Percentiles rank a stretch among this genome's conserved stretches.
These are phyloP conservation scores for Clarireedia monteithiana DNA, from an alignment of 2,329 filamentous ascomycete species.

Conservation along the genomic window DNA sequence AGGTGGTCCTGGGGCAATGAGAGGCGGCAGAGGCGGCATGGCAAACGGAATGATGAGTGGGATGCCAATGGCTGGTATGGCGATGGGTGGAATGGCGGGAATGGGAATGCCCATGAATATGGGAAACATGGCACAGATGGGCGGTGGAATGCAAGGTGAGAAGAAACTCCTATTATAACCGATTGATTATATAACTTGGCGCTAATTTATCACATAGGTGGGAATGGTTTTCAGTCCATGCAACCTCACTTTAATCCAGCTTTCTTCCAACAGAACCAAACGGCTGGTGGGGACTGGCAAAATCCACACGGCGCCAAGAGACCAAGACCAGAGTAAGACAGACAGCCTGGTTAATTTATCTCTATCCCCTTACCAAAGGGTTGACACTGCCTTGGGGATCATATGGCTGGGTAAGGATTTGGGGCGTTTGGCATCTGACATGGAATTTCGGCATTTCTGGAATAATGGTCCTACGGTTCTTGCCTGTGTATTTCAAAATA, in stretches of 20 bases:
- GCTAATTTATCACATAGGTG: slow-evolving; percentile 18
- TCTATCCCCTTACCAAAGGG: not conserved
- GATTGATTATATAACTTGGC: not conserved
- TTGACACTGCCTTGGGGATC: not conserved
- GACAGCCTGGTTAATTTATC: not conserved
- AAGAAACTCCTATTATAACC: slow-evolving; percentile 3
- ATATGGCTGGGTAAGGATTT: not conserved
- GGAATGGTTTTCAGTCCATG: slow-evolving; percentile 57
- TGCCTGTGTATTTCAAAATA: slow-evolving; percentile 8
- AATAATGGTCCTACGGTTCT: slow-evolving; percentile 8
- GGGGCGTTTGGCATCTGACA: slow-evolving; percentile 5
- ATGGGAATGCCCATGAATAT: slow-evolving; percentile 34
- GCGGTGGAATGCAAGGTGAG: slow-evolving; percentile 51
- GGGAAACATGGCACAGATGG: slow-evolving; percentile 37
- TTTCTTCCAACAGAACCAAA: slow-evolving; percentile 55
- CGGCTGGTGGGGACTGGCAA: slow-evolving; percentile 51
- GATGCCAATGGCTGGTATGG: slow-evolving; percentile 48
- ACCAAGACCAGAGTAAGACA: slow-evolving; percentile 55
- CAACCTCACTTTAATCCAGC: slow-evolving; percentile 64
- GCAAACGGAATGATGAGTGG: slow-evolving; percentile 34
- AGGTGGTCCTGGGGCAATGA: slow-evolving; percentile 48
- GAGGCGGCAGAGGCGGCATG: slow-evolving; percentile 48
- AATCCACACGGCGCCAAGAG: slow-evolving; percentile 79
- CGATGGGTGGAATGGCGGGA: slow-evolving; percentile 41
- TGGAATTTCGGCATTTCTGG: slow-evolving; percentile 3